These are phyloP conservation scores for Stachybotrys chlorohalonatus DNA, from an alignment of 2,329 filamentous ascomycete species.

Conservation along the genomic window DNA sequence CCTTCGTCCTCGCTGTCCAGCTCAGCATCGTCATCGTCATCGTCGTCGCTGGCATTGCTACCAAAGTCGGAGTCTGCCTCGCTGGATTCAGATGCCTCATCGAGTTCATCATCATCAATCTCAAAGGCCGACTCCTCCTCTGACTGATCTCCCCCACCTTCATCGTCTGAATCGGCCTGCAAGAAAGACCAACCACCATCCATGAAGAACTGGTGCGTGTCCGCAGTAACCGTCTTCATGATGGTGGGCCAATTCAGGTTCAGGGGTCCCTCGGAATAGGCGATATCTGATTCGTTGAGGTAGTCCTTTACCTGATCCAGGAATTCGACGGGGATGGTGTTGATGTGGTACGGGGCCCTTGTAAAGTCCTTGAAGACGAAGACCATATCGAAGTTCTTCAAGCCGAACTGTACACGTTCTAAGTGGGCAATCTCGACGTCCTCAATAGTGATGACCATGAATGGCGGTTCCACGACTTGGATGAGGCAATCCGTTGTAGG, in stretches of 20 bases:
- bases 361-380: constrained; percentile 98
- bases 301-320: constrained; percentile 96
- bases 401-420: constrained; percentile 89
- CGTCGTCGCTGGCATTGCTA: constrained; percentile 76
- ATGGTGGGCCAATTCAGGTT: constrained; percentile 99
- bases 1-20: constrained; percentile 62
- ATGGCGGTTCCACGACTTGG: constrained; percentile 92
- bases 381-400: constrained; percentile 98
- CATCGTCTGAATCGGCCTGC: constrained; percentile 77
- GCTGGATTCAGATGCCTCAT: constrained; percentile 65
- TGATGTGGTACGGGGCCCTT: constrained; percentile 84
- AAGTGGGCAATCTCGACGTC: constrained; percentile 96
- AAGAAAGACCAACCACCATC: constrained; percentile 96
- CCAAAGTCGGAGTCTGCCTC: constrained; percentile 91
- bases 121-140: constrained; percentile 92
- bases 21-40: constrained; percentile 59
- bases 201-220: constrained; percentile 89
- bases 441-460: constrained; percentile 88
- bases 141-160: constrained; percentile 66
- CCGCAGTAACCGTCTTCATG: constrained; percentile 95
- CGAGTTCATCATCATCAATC: constrained; percentile 76
- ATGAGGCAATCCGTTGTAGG: constrained; percentile 96
- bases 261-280: constrained; percentile 86
- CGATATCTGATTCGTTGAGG: constrained; percentile 91
- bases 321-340: constrained; percentile 94